phyloP scores from a whole-genome alignment of 1,139 yeast genomes.

The Tardiomyces blankii region DNA sequence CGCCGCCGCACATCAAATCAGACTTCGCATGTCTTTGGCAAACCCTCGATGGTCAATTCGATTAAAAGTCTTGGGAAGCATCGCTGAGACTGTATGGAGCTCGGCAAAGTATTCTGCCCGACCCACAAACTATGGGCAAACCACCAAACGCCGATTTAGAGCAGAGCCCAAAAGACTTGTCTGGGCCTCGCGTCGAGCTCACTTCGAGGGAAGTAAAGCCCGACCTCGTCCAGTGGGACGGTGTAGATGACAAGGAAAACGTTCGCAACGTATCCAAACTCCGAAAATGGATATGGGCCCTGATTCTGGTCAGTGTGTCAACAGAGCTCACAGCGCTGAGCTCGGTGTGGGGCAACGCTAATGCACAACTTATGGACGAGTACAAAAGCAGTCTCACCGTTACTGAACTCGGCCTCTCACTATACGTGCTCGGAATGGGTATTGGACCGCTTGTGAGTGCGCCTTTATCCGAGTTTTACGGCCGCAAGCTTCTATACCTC shows the following conservation, averaged over 20 bases:
- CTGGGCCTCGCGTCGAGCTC: too few species aligned
- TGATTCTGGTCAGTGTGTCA: not conserved
- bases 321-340: not conserved
- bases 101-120: too few species aligned
- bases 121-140: too few species aligned
- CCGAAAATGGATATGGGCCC: not conserved
- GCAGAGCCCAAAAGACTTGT: too few species aligned
- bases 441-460: conserved; percentile 78
- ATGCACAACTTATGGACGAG: conserved; percentile 11
- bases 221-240: not conserved
- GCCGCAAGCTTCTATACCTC: conserved; percentile 51
- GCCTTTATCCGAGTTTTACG: conserved; percentile 68
- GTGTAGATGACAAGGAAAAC: not conserved
- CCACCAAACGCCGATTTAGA: too few species aligned
- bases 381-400: conserved; percentile 43
- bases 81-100: too few species aligned
- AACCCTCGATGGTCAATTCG: too few species aligned
- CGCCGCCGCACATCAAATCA: too few species aligned
- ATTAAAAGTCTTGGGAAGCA: too few species aligned
- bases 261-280: not conserved
- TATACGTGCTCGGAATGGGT: conserved; percentile 74
- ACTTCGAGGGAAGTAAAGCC: too few species aligned
- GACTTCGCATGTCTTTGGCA: too few species aligned
- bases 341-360: not conserved
- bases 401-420: conserved; percentile 54